Evolutionary conservation across 805 yeast species (phyloP), one percentile per base, ranked within the genome.

Genomic region (Torulaspora maleeae): DNA sequence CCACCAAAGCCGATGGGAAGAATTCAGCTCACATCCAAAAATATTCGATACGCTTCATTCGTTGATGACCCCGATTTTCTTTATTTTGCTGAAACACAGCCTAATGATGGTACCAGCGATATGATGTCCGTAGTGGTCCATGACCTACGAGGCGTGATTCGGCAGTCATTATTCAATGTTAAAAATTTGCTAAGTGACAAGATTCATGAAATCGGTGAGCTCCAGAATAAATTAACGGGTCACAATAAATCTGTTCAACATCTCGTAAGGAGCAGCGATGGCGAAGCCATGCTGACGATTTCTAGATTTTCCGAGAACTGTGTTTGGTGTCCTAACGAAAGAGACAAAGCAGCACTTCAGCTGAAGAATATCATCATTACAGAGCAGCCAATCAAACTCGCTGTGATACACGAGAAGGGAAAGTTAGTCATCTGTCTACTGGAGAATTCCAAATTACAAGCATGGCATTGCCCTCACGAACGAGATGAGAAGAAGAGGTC

Each of bases 211-310:
- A 45, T 57, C 0, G 68, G 65, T 3, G 43, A 48, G 4, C 52
- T 80, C 8, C 67, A 72, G 19, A 74, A 80, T 50, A 81, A 83
- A 53, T 77, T 83, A 44, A 87, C 95, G 1, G 98, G 98, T 1
- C 96, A 89, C 59, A 76, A 79, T 44, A 89, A 89, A 59, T 86
- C 96, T 0, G 80, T 90, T 17, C 79, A 77, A 52, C 74, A 72
- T 39, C 63, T 90, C 3, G 68, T 78, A 13, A 78, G 89, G 54
- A 83, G 95, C 1, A 68, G 79, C 5, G 78, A 80, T 56, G 91
- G 90, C 28, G 68, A 73, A 22, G 74, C 84, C 0, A 61, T 82
- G 49, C 61, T 84, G 9, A 77, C 88, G 1, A 63, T 74, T 10
- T 77, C 83, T 6, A 67, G 88, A 50, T 83, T 81, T 54, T 51